Evolutionary conservation across 495 filamentous ascomycete genomes (phyloP), one percentile per base, ranked within the genome.

Genomic region (Xylaria intraflava): DNA sequence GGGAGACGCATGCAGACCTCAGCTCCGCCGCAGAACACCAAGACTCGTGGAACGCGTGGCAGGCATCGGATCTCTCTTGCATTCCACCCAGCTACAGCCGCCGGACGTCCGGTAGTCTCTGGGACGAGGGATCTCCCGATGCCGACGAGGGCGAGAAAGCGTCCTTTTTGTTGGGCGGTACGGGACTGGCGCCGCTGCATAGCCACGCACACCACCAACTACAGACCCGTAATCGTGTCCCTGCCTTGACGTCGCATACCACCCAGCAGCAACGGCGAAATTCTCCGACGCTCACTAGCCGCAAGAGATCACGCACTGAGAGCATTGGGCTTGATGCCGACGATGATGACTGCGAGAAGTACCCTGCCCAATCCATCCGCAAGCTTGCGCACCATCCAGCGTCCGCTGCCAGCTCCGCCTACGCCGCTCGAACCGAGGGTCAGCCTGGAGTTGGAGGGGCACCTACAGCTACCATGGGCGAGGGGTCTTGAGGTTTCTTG

Each of bases 391-490:
- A 64, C 23, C 61, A 45, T 8, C 53, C 50, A 3, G 38, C 39
- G 14, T 19, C 52, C 2, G 19, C n/a, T 47, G 35, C 26, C 11
- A 2, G 36, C 38, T 8, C 6, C 20, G 16, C 36, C 10, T 41
- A 17, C 12, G n/a, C 51, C 26, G 26, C 5, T 11, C 9, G 29
- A 23, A 9, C 16, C 14, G 22, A 53, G 49, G 27, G 26, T 11
- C 29, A 56, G 20, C 22, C 31, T 24, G 22, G 49, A 39, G n/a
- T n/a, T n/a, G n/a, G n/a, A n/a, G 51, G 38, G 19, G 59, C 60
- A 27, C 62, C 62, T n/a, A 54, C 62, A 19, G 62, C 62, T 19
- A 49, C 60, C 6, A 65, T 65, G 62, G 62, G 60, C 31, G 62
- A 62, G 20, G 62, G 51, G 4, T 6, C 39, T 26, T 27, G n/a